phyloP scores from a whole-genome alignment of 2,329 filamentous ascomycete species.

The Trichocomaceae sp. region DNA sequence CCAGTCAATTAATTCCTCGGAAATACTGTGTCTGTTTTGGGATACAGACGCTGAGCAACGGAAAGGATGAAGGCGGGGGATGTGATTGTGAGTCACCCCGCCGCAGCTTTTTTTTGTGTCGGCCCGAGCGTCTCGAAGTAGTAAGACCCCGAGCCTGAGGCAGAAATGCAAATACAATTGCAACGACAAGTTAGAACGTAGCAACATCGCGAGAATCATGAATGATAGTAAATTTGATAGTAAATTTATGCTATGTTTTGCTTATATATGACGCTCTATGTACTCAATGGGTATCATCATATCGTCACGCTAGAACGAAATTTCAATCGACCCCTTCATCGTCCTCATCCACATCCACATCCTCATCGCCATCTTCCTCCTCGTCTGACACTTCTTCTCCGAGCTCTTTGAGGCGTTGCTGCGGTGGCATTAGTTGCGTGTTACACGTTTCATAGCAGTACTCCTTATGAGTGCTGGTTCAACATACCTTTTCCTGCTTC shows the following conservation, averaged over 20 bases:
- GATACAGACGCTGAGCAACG: background rate
- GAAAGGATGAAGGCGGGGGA: slow-evolving; percentile 4
- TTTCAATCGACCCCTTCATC: slow-evolving; percentile 28
- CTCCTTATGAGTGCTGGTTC: background rate
- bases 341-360: slow-evolving; percentile 43
- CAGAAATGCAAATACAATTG: background rate
- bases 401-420: slow-evolving; percentile 57
- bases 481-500: slow-evolving; percentile 62
- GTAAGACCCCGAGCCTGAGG: background rate
- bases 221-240: no score
- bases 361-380: slow-evolving; percentile 60
- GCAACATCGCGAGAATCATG: no score
- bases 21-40: background rate
- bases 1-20: slow-evolving; percentile 7
- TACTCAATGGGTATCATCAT: slow-evolving; percentile 12
- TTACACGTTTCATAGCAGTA: background rate
- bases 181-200: no score
- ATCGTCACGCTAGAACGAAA: background rate
- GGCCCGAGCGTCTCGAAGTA: slow-evolving; percentile 8
- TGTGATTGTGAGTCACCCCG: slow-evolving; percentile 15
- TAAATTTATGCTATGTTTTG: background rate
- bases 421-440: slow-evolving; percentile 31
- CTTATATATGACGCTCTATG: slow-evolving; percentile 7
- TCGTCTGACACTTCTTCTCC: slow-evolving; percentile 68
- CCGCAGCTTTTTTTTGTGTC: slow-evolving; percentile 12